Conservation (phyloP, 2,329 filamentous ascomycete genomes). For the Rhexocercosporidium sp. region DNA sequence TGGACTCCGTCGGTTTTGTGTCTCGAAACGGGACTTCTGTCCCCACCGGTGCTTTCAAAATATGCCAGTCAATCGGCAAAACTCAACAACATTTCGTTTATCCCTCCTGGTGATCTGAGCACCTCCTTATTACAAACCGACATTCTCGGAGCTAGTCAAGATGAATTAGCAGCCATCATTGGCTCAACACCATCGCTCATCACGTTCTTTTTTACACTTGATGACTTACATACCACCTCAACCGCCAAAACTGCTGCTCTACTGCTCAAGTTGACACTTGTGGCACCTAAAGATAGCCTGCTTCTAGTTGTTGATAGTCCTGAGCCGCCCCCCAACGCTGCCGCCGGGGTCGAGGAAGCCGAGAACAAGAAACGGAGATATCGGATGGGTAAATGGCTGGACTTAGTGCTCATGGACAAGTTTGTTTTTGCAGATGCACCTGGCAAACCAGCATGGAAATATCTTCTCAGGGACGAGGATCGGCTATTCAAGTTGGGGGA, state of each 20-base stretch:
- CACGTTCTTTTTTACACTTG: constrained; percentile 89
- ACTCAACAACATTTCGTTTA: constrained; percentile 50
- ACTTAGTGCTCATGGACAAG: constrained; percentile 70
- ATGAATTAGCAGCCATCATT: constrained; percentile 39
- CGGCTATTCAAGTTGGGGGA: constrained; percentile 78
- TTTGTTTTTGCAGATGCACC: constrained; percentile 42
- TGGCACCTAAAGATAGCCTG: constrained; percentile 61
- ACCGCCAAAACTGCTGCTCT: constrained; percentile 74
- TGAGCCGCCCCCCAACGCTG: constrained; percentile 84
- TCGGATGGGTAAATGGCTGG: constrained; percentile 88
- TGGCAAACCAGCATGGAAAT: constrained; percentile 64
- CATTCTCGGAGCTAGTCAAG: constrained; percentile 48
- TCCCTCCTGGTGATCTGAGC: constrained; percentile 46
- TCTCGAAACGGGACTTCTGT: constrained; percentile 61
- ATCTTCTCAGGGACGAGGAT: constrained; percentile 74
- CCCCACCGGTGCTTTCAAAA: constrained; percentile 52
- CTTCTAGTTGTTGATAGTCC: constrained; percentile 88
- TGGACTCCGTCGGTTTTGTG: constrained; percentile 68
- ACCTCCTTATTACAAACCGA: constrained; percentile 53
- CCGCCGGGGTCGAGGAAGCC: constrained; percentile 57
- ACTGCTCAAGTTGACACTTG: constrained; percentile 68
- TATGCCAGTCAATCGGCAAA: constrained; percentile 54
- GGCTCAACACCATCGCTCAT: constrained; percentile 57
- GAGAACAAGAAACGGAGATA: constrained; percentile 66
- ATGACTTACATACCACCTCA: constrained; percentile 83